Base-by-base conservation (phyloP, 2,329 filamentous ascomycete species). In the Colletotrichum siamense region DNA sequence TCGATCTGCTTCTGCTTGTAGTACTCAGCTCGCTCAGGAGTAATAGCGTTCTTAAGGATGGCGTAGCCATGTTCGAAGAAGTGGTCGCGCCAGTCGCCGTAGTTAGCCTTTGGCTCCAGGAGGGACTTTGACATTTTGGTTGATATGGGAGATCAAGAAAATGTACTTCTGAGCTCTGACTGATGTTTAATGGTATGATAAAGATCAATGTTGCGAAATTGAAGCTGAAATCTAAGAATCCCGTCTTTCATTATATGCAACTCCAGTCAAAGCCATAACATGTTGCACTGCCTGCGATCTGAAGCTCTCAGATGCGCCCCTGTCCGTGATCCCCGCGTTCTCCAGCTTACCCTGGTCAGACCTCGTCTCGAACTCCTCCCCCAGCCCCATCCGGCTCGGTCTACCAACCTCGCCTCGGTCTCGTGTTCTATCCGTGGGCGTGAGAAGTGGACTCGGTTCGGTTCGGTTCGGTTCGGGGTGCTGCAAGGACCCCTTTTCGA, bases 1-100 rank as follows among this genome's bases (percentile, higher is more conserved):
- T 86, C 79, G n/a, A 86, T 80, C 75, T 84, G 82, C 78, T 86
- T 86, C 28, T 85, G 77, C 66, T 79, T 79, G 78, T 88, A 88
- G 71, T 85, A 83, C 52, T 85, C 76, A 18, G 86, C 86, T 4
- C 81, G 79, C 77, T 87, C 86, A 4, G 78, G 77, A 30, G 80
- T 79, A 71, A 88, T 83, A 44, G 82, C 85, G 62, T 81, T 80
- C 77, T 86, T 87, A 76, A 88, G 81, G n/a, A 88, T 78, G 10
- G 83, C 83, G 74, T 81, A 87, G 36, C 86, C 87, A 71, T 87
- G 79, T 52, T 81, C 80, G 77, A 84, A 81, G 73, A 88, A 85
- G 44, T 88, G 85, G 71, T 87, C 86, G 10, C 86, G 83, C 86
- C 86, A 88, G 78, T 73, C 57, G 22, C 71, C 71, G 39, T 73